A percentile compares a stretch with the other conserved stretches of the same genome.
Evolutionary conservation across 2,329 filamentous ascomycete genomes (phyloP).

Genomic region (Rhinocladiella mackenziei): DNA sequence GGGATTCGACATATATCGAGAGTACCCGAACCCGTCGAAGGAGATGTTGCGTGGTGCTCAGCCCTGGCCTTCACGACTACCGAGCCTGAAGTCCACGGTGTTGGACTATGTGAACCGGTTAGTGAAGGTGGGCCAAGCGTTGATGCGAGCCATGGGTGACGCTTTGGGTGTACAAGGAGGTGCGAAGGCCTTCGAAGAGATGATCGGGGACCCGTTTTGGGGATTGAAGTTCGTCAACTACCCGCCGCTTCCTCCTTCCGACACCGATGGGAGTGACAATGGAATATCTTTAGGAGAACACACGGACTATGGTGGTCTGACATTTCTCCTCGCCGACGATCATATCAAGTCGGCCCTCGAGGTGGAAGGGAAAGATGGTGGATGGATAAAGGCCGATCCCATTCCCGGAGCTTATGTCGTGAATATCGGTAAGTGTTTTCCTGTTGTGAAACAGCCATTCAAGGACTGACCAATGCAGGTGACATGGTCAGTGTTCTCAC

Average conservation of each 20-base stretch:
- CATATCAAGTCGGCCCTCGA: conserved; percentile 44
- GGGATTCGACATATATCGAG: conserved; percentile 10
- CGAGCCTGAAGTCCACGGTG: neutral
- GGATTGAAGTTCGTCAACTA: conserved; percentile 9
- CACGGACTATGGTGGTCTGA: conserved; percentile 49
- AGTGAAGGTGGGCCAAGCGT: conserved; percentile 2
- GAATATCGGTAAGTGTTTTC: conserved; percentile 43
- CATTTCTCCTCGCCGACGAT: conserved; percentile 42
- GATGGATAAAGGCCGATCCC: conserved; percentile 44
- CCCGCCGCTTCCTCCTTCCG: conserved; percentile 5
- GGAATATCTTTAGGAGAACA: conserved; percentile 36
- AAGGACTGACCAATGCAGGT: neutral
- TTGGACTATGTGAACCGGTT: conserved; percentile 2
- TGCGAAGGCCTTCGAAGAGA: conserved; percentile 7
- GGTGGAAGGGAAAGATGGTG: conserved; percentile 42
- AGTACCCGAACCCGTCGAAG: conserved; percentile 1
- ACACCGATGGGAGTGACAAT: conserved; percentile 8
- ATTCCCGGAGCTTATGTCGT: conserved; percentile 43
- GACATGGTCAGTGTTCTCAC: conserved; percentile 11
- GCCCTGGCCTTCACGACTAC: conserved; percentile 2
- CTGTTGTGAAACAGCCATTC: neutral
- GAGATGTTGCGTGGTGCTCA: conserved; percentile 5
- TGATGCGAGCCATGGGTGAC: conserved; percentile 12
- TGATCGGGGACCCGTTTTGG: conserved; percentile 8
- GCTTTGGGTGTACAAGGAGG: conserved; percentile 1